Base-by-base conservation (phyloP, 495 filamentous ascomycete species). In the Trichoderma virens region DNA sequence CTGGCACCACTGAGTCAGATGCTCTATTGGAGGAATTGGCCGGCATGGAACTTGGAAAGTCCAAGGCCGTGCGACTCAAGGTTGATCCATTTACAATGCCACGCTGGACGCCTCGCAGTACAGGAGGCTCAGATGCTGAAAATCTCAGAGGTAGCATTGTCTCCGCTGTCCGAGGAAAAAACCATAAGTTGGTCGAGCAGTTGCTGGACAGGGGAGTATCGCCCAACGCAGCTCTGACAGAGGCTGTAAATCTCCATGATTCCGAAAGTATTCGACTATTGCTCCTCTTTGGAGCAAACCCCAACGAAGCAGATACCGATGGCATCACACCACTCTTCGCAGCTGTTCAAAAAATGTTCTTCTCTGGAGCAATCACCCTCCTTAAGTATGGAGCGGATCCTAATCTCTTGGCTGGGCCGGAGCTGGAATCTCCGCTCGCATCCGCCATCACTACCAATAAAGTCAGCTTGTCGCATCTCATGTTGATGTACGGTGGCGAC, bases 351-450 rank as follows among this genome's bases (percentile, higher is more conserved):
- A 73, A 71, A 61, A 75, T 73, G 0, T 82, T 78, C 65, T 60
- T 75, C 14, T 77, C 80, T 28, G 76, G 75, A 8, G 76, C 78
- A 3, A 74, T 70, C 32, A 67, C 81, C 54, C 72, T 86, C 8
- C 69, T 85, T 5, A 77, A 81, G 65, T 79, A 80, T 64, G 78
- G 79, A 18, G 83, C 82, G 1, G 79, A 84, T 65, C 71, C 79
- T 9, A 83, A 82, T 67, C 70, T 77, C 3, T 60, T 69, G 4
- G 74, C 76, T 4, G 78, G 74, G 1, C 65, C 72, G 1, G 73
- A 76, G 23, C 54, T 68, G 8, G 78, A 82, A 39, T 72, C 76
- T 4, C 78, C 82, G 0, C 73, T 83, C 20, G 72, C 71, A 14
- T 64, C 72, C 27, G 68, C 76, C 8, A 69, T 79, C 5, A 28